Conservation (phyloP, 352 stramenopile species). For the Phytophthora uliginosa region DNA sequence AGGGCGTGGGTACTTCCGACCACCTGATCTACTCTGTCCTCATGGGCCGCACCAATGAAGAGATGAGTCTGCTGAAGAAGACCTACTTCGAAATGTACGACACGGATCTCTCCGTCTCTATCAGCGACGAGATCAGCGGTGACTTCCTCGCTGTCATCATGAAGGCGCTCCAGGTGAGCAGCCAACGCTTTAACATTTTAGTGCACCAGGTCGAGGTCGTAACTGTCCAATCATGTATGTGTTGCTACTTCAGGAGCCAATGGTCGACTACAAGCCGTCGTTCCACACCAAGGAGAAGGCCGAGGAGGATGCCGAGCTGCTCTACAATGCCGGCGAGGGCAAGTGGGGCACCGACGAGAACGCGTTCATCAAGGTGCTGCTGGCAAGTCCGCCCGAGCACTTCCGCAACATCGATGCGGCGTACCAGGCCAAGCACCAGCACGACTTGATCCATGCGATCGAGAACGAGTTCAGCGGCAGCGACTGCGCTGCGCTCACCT, state of each 20-base stretch:
- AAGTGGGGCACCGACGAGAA: slow-evolving; percentile 85
- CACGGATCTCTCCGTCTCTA: slow-evolving; percentile 53
- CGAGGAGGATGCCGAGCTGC: slow-evolving; percentile 61
- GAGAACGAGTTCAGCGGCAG: slow-evolving; percentile 78
- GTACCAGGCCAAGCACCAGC: slow-evolving; percentile 72
- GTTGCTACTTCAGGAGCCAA: slow-evolving; percentile 25
- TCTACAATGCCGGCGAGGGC: slow-evolving; percentile 85
- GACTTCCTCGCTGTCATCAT: slow-evolving; percentile 67
- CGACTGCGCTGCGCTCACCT: slow-evolving; percentile 56
- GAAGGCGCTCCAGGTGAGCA: slow-evolving; percentile 52
- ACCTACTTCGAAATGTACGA: slow-evolving; percentile 66
- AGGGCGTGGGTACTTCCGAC: slow-evolving; percentile 64
- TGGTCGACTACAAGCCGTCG: slow-evolving; percentile 51
- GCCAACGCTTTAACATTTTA: not conserved
- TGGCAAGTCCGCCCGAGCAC: slow-evolving; percentile 71
- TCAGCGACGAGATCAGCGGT: slow-evolving; percentile 55
- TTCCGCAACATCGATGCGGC: slow-evolving; percentile 62
- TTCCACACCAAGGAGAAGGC: slow-evolving; percentile 80
- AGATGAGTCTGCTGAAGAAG: slow-evolving; percentile 64
- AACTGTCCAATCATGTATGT: slow-evolving; percentile 11
- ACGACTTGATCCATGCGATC: slow-evolving; percentile 66
- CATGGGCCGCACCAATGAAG: slow-evolving; percentile 63
- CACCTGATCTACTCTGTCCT: slow-evolving; percentile 70
- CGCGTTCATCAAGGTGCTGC: slow-evolving; percentile 68
- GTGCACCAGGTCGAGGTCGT: not conserved